Base-by-base conservation (phyloP, 106 monocot genomes). In the Dendrobium chrysotoxum region DNA sequence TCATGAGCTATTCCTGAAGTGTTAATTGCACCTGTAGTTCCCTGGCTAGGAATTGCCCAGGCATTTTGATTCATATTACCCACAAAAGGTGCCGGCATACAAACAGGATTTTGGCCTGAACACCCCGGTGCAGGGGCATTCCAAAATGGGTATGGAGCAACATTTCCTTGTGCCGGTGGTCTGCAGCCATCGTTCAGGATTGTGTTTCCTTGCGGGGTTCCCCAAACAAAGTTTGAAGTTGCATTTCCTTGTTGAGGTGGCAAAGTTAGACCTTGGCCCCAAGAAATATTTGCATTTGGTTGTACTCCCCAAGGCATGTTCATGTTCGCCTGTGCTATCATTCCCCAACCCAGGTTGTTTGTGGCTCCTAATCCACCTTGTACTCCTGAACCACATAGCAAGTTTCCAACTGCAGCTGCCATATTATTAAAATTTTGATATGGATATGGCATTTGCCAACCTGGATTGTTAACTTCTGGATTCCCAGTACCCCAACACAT, bases 341-440 rank as follows among this genome's bases (percentile, higher is more conserved):
- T 81, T 12, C 82, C 86, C 92, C 92, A 92, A 11, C 81, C 85
- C 11, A 64, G 21, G 13, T 50, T 50, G 31, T 80, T 88, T 26
- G 61, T 10, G 40, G 23, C 7, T 47, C 45, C 75, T 1, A 75
- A n/a, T 16, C 78, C 78, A 53, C 81, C 78, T 53, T 80, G 83
- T 7, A 50, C 4, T 31, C 72, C 21, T 28, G 80, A 15, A 40
- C 72, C 83, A 45, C 57, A 72, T 13, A 39, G 26, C 81, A 85
- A 45, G 53, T 80, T 86, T 44, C 38, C 77, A 41, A 54, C 55
- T 64, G 50, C 80, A 11, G 80, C 73, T 58, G 75, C 78, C 38
- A n/a, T 74, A 39, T 77, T 50, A 23, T 21, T 30, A 45, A 75
- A 5, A 21, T 53, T 83, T 72, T 75, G 67, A 39, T 78, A 75